Evolutionary conservation across 75 land plant species (phyloP).

Genomic region (Pinus taeda): DNA sequence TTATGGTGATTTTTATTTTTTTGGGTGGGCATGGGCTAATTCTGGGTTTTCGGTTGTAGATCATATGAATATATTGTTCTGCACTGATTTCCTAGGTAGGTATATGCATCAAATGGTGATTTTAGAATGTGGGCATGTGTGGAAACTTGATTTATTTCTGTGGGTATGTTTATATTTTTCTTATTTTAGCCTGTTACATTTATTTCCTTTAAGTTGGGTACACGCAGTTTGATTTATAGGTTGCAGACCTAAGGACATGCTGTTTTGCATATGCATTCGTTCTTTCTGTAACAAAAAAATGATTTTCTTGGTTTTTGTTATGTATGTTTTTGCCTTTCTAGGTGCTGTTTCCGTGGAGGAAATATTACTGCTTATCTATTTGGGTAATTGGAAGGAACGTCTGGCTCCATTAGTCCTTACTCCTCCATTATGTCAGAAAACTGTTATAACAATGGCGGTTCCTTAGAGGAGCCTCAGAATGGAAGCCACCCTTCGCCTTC

Average conservation of each 20-base stretch:
- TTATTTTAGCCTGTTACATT: too few relatives aligned
- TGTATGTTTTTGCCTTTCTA: too few relatives aligned
- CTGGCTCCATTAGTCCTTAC: not conserved
- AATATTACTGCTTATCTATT: not conserved
- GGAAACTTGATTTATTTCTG: too few relatives aligned
- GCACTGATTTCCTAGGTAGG: not conserved
- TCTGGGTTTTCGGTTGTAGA: too few relatives aligned
- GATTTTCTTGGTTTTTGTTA: not conserved
- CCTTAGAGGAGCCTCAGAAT: slow-evolving; percentile 3
- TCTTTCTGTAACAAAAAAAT: not conserved
- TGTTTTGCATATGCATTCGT: not conserved
- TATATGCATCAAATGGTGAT: not conserved
- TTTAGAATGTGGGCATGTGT: too few relatives aligned
- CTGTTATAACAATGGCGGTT: not conserved
- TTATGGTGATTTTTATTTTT: not conserved
- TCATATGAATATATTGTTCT: not conserved
- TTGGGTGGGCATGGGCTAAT: too few relatives aligned
- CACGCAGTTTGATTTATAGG: not conserved
- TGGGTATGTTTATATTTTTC: too few relatives aligned
- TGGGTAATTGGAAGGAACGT: not conserved
- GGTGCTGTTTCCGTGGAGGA: not conserved
- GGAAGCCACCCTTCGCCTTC: not conserved
- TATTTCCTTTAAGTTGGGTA: not conserved
- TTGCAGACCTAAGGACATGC: too few relatives aligned
- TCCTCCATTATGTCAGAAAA: slow-evolving; percentile 3